Conservation (phyloP, 441 rosid species). For the Populus hybrid region DNA sequence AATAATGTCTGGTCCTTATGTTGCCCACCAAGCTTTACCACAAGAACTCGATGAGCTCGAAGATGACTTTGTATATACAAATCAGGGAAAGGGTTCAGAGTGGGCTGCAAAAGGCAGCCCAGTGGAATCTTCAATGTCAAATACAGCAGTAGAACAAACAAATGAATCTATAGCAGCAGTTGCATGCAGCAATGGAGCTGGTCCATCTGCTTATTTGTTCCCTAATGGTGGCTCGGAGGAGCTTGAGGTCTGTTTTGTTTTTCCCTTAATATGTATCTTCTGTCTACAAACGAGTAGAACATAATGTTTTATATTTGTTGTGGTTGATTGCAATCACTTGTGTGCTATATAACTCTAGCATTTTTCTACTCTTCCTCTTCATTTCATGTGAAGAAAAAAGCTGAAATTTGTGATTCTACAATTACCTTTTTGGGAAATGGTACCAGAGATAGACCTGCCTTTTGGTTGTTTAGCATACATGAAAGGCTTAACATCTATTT, state of each 20-base stretch:
- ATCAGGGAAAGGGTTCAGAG: conserved; percentile 33
- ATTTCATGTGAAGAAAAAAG: neutral
- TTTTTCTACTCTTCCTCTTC: neutral
- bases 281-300: neutral
- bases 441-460: too few relatives aligned
- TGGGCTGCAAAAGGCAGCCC: conserved; percentile 24
- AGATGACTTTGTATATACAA: conserved; percentile 44
- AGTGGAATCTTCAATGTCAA: conserved; percentile 26
- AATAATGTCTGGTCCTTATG: conserved; percentile 51
- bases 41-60: conserved; percentile 77
- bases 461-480: too few relatives aligned
- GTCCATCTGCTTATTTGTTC: conserved; percentile 33
- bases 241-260: conserved; percentile 65
- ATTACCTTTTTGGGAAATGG: neutral
- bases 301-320: neutral
- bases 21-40: conserved; percentile 40
- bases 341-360: neutral
- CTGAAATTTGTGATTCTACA: neutral
- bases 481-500: too few relatives aligned
- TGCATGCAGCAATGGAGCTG: conserved; percentile 26
- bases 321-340: neutral
- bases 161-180: conserved; percentile 16
- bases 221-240: conserved; percentile 52
- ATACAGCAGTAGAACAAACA: conserved; percentile 9
- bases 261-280: neutral